These are phyloP conservation scores for Hypoxylon fragiforme DNA, from an alignment of 495 filamentous ascomycete species.

Conservation along the genomic window DNA sequence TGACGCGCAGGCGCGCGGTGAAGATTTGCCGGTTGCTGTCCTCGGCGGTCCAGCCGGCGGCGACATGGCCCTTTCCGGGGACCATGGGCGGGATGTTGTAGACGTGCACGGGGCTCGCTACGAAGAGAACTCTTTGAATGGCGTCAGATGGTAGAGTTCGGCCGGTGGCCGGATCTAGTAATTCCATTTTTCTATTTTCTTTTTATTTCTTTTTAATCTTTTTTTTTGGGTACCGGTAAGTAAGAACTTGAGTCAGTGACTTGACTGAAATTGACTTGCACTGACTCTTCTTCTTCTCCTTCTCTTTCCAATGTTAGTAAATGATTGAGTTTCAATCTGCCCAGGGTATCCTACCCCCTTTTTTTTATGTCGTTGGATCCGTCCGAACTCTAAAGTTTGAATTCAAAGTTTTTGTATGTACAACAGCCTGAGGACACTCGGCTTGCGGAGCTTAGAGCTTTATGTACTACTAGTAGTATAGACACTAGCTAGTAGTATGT, in stretches of 20 bases:
- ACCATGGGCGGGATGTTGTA: constrained; percentile 77
- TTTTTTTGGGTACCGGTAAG: too few species aligned
- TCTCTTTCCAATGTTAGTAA: too few species aligned
- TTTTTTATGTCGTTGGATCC: too few species aligned
- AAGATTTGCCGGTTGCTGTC: constrained; percentile 72
- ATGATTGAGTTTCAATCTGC: too few species aligned
- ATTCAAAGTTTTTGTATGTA: too few species aligned
- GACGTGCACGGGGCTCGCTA: constrained; percentile 70
- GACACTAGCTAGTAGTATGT: too few species aligned
- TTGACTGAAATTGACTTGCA: too few species aligned
- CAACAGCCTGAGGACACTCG: neutral
- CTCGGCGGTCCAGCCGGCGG: constrained; percentile 72
- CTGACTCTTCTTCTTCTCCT: too few species aligned
- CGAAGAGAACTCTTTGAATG: constrained; percentile 78
- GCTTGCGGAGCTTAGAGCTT: neutral
- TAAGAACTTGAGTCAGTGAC: too few species aligned
- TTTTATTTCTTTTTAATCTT: neutral
- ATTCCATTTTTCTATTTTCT: constrained; percentile 38
- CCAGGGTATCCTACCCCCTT: too few species aligned
- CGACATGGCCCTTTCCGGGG: constrained; percentile 72
- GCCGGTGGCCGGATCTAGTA: constrained; percentile 62
- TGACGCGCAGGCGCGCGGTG: constrained; percentile 75
- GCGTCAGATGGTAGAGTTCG: constrained; percentile 62
- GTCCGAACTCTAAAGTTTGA: too few species aligned
- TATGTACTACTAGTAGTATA: too few species aligned